Conservation (phyloP, 176 grass and related monocot species). For the Melocanna baccifera region DNA sequence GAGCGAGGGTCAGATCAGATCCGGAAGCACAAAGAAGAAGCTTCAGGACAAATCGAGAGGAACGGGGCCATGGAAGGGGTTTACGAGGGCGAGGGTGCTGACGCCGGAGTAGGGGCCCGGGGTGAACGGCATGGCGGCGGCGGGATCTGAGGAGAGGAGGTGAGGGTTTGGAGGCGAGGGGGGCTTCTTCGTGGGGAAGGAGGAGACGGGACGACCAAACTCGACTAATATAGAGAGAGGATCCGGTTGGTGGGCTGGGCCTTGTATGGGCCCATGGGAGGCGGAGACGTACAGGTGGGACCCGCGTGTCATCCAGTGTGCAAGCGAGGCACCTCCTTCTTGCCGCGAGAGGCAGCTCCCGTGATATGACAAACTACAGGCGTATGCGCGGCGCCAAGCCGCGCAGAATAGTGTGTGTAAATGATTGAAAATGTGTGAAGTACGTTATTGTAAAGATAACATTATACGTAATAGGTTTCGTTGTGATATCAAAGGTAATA, state of each 20-base stretch:
- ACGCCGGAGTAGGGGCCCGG: constrained; percentile 86
- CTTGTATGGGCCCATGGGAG: neutral
- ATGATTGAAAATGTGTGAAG: too few relatives aligned
- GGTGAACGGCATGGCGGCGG: constrained; percentile 58
- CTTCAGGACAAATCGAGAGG: neutral
- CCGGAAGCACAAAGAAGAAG: neutral
- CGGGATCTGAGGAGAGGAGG: neutral
- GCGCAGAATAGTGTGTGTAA: too few relatives aligned
- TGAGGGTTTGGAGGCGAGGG: neutral
- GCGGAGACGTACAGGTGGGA: neutral
- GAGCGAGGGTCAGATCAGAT: constrained; percentile 14
- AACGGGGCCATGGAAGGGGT: neutral
- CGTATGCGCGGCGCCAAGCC: too few relatives aligned
- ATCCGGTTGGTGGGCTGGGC: neutral
- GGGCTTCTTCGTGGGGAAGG: neutral
- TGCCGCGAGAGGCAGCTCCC: too few relatives aligned
- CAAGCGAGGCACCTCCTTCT: too few relatives aligned
- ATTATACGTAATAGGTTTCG: too few relatives aligned
- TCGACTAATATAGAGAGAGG: neutral
- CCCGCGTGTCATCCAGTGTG: neutral
- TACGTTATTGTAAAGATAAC: too few relatives aligned
- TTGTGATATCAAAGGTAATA: too few relatives aligned
- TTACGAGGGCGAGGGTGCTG: constrained; percentile 83
- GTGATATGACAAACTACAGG: too few relatives aligned
- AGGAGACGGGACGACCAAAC: too few relatives aligned